phyloP scores from a whole-genome alignment of 2,329 filamentous ascomycete genomes.

The Trichophyton mentagrophytes region DNA sequence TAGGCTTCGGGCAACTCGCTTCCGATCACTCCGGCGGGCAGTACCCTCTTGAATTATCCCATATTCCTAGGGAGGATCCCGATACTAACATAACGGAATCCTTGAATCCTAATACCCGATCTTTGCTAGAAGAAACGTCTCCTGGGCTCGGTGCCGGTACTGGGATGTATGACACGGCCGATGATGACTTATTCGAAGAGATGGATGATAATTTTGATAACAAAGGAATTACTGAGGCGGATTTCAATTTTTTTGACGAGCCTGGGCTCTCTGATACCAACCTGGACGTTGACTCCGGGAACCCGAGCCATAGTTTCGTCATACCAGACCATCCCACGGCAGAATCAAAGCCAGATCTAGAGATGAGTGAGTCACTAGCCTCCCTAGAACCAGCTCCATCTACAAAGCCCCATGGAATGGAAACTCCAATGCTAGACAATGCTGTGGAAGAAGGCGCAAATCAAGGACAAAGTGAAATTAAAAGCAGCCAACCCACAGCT shows the following conservation, averaged over 20 bases:
- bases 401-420: not conserved
- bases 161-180: constrained; percentile 31
- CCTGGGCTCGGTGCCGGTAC: constrained; percentile 24
- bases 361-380: not conserved
- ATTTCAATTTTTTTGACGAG: constrained; percentile 54
- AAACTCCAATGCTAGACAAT: not conserved
- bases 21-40: constrained; percentile 1
- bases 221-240: constrained; percentile 48
- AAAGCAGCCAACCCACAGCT: not conserved
- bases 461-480: not conserved
- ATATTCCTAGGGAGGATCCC: constrained; percentile 7
- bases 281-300: constrained; percentile 7
- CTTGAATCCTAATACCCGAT: constrained; percentile 9
- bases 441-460: not conserved
- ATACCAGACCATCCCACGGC: not conserved
- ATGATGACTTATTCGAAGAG: constrained; percentile 48
- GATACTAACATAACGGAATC: not conserved
- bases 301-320: not conserved
- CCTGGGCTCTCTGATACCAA: constrained; percentile 27
- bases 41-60: constrained; percentile 8
- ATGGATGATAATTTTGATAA: constrained; percentile 42
- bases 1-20: constrained; percentile 1
- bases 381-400: not conserved
- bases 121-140: constrained; percentile 17
- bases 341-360: not conserved